Base-by-base conservation (phyloP, 768 basidiomycete genomes). In the Xanthoconium stramineum region DNA sequence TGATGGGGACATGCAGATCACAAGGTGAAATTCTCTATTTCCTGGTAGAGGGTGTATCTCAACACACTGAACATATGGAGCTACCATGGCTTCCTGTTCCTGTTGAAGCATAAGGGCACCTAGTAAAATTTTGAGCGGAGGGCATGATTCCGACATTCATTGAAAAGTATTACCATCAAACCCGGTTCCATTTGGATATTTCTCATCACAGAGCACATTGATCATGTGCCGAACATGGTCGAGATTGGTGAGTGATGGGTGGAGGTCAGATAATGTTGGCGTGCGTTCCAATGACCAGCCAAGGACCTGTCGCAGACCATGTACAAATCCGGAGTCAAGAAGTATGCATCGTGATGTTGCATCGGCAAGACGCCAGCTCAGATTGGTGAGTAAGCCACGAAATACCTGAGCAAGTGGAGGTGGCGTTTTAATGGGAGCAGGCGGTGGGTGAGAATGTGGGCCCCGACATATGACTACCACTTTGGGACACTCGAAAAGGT, bases 181-280 rank as follows among this genome's bases (percentile, higher is more conserved):
- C 6, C 33, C 33, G 6, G 33, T 33, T 33, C 33, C 33, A 33
- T 33, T 6, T 33, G 33, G 33, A 33, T 6, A 33, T 33, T 33
- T 33, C 6, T 6, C 11, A 6, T 6, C 6, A 33, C 11, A 11
- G 11, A 33, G 6, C 11, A 11, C 6, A 33, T 33, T 33, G 33
- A 33, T 33, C 6, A 33, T 33, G 33, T 33, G 33, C 39, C 19
- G 8, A 5, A 49, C 4, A 28, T 55, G 36, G 32, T 55, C 36
- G 0, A 50, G 48, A 6, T 55, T 54, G 15, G 28, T 20, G 10
- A 39, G 33, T 15, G 48, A 58, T 12, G 57, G 57, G n/a, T 58
- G 44, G 8, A 58, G 52, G 11, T 58, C 44, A 3, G 30, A 28
- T 0, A 54, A 35, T 1, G 6, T 49, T 7, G 38, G 37, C n/a